phyloP scores from a whole-genome alignment of 2,329 filamentous ascomycete genomes.

The Trichoderma sp. region DNA sequence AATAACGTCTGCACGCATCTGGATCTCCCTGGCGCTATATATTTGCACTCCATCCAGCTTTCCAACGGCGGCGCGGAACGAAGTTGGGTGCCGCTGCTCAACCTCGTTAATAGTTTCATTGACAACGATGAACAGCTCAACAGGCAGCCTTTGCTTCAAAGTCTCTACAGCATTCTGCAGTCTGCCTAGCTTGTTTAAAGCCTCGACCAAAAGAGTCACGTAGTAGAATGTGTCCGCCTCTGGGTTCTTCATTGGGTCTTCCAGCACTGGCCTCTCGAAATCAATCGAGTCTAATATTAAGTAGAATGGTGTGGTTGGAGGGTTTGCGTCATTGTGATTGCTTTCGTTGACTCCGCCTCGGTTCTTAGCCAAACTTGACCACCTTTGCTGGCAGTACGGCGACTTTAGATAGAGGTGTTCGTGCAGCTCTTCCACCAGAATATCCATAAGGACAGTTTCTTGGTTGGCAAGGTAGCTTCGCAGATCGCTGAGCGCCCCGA shows the following conservation, averaged over 20 bases:
- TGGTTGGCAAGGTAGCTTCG: constrained; percentile 89
- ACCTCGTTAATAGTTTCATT: constrained; percentile 94
- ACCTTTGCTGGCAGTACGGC: constrained; percentile 93
- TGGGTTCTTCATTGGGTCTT: constrained; percentile 89
- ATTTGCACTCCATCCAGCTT: constrained; percentile 58
- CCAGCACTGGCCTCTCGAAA: constrained; percentile 61
- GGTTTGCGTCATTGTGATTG: constrained; percentile 45
- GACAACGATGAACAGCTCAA: constrained; percentile 90
- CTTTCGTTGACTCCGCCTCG: constrained; percentile 54
- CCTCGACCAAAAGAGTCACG: constrained; percentile 80
- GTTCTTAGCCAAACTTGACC: constrained; percentile 76
- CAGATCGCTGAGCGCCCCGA: constrained; percentile 83
- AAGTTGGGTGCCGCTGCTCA: constrained; percentile 86
- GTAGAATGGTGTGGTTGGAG: constrained; percentile 54
- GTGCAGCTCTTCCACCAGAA: constrained; percentile 93
- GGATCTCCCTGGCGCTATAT: constrained; percentile 67
- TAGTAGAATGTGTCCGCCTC: constrained; percentile 96
- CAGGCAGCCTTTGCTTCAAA: constrained; percentile 87
- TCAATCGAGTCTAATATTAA: constrained; percentile 60
- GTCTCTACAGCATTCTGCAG: constrained; percentile 84
- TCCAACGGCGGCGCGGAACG: constrained; percentile 59
- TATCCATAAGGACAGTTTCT: constrained; percentile 87
- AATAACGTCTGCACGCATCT: constrained; percentile 78
- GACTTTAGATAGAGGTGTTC: constrained; percentile 97
- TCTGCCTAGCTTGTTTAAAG: constrained; percentile 83